Conservation (phyloP, 1,284 basidiomycete genomes). For the Sporisorium scitamineum region DNA sequence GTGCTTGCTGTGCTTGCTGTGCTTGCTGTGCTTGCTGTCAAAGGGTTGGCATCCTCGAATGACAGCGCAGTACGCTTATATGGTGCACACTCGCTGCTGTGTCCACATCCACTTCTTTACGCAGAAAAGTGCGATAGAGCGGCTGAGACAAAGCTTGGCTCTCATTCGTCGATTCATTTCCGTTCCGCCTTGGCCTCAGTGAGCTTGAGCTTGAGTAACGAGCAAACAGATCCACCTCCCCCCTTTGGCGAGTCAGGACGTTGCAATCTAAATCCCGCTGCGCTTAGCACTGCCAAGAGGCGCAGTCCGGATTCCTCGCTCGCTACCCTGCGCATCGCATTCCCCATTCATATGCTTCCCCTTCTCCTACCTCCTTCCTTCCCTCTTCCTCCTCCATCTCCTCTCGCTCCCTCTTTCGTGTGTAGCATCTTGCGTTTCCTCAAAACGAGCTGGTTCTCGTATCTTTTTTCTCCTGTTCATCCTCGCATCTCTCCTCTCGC, state of each 20-base stretch:
- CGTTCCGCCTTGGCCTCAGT: no score
- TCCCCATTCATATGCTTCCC: conserved; percentile 19
- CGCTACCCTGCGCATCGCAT: conserved; percentile 25
- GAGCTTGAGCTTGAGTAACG: not conserved
- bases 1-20: no score
- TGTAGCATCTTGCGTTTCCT: conserved; percentile 14
- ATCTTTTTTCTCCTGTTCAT: conserved; percentile 5
- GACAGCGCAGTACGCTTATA: no score
- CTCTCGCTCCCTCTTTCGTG: conserved; percentile 22
- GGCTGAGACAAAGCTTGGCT: not conserved
- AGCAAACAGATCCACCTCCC: no score
- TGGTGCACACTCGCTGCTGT: no score
- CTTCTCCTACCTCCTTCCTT: conserved; percentile 10
- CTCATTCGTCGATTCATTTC: no score
- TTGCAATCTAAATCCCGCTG: no score
- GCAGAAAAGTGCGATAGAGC: not conserved
- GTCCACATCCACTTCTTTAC: no score
- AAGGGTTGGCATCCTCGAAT: not conserved
- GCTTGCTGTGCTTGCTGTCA: no score
- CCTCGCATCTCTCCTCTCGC: conserved; percentile 6
- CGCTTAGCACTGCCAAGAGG: conserved; percentile 27
- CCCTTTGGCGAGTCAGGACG: not conserved
- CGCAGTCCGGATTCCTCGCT: conserved; percentile 22
- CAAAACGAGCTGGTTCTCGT: conserved; percentile 46
- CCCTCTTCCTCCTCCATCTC: conserved; percentile 12